These are phyloP conservation scores for Aspergillus sp. DNA, from an alignment of 2,329 filamentous ascomycete species.

Conservation along the genomic window DNA sequence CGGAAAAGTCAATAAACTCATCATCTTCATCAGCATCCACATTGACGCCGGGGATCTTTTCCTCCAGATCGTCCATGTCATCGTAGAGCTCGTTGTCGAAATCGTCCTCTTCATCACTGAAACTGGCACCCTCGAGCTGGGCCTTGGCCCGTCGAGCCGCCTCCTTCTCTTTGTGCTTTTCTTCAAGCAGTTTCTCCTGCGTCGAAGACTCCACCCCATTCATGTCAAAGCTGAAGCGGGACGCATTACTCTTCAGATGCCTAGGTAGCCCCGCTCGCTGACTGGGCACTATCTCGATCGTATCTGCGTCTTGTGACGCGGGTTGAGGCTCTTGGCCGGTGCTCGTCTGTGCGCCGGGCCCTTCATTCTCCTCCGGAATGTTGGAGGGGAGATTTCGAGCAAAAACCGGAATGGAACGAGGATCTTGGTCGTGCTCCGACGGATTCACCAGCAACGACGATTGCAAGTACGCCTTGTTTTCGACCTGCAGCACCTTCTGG, in stretches of 20 bases:
- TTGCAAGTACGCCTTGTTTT: slow-evolving; percentile 44
- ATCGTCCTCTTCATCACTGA: slow-evolving; percentile 45
- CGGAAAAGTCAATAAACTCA: slow-evolving; percentile 31
- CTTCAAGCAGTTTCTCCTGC: slow-evolving; percentile 63
- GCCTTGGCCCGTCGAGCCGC: slow-evolving; percentile 39
- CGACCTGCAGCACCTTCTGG: slow-evolving; percentile 37
- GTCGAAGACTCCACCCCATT: slow-evolving; percentile 56
- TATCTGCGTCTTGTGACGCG: slow-evolving; percentile 26
- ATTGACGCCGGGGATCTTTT: slow-evolving; percentile 50
- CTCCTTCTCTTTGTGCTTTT: slow-evolving; percentile 59
- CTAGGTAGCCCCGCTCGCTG: slow-evolving; percentile 40
- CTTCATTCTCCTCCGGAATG: slow-evolving; percentile 25
- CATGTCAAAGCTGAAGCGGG: slow-evolving; percentile 66
- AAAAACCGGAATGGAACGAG: slow-evolving; percentile 41
- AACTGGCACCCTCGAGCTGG: slow-evolving; percentile 28
- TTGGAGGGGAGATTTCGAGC: slow-evolving; percentile 42
- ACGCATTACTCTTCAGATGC: slow-evolving; percentile 57
- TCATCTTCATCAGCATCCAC: slow-evolving; percentile 44
- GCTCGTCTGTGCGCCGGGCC: slow-evolving; percentile 7
- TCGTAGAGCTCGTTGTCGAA: slow-evolving; percentile 45
- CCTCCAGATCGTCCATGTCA: slow-evolving; percentile 46
- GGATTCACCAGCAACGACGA: slow-evolving; percentile 36
- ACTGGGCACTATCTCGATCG: slow-evolving; percentile 29
- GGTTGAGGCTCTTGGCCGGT: slow-evolving; percentile 7
- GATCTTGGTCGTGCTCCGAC: slow-evolving; percentile 27